Percentiles rank a stretch among this genome's conserved stretches.
phyloP scores from a whole-genome alignment of 1,284 basidiomycete genomes.

The Somion occarium region DNA sequence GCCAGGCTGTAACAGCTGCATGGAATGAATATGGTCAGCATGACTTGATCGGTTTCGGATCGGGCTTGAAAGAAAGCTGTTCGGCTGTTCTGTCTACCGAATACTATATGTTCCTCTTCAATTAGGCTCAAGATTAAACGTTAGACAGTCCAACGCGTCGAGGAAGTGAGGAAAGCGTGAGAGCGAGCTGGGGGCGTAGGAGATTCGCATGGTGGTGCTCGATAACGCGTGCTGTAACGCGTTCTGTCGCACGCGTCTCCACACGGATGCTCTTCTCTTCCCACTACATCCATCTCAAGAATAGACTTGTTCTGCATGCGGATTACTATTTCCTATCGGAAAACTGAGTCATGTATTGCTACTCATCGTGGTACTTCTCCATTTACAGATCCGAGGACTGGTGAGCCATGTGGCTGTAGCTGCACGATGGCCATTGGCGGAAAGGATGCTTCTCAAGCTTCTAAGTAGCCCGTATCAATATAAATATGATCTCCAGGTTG shows the following conservation, averaged over 20 bases:
- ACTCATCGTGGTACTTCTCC: too few relatives aligned
- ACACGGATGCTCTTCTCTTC: background rate
- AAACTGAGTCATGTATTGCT: too few relatives aligned
- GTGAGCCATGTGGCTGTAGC: background rate
- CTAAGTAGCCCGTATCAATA: constrained; percentile 5
- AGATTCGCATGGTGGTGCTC: background rate
- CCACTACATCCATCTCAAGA: background rate
- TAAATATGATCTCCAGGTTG: background rate
- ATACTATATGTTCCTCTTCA: background rate
- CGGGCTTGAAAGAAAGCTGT: too few relatives aligned
- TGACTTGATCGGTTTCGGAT: too few relatives aligned
- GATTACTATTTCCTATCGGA: background rate
- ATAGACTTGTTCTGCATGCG: background rate
- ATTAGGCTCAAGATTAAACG: background rate
- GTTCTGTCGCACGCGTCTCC: background rate
- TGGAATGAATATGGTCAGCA: too few relatives aligned
- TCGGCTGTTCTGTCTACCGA: too few relatives aligned
- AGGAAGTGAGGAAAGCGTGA: background rate
- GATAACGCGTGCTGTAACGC: background rate
- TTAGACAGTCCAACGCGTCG: background rate
- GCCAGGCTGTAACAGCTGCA: too few relatives aligned
- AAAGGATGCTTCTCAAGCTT: background rate
- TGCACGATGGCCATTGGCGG: background rate
- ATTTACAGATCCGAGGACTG: too few relatives aligned
- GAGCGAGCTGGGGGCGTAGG: background rate